phyloP scores from a whole-genome alignment of 257 asterid species.

The Petrea volubilis region DNA sequence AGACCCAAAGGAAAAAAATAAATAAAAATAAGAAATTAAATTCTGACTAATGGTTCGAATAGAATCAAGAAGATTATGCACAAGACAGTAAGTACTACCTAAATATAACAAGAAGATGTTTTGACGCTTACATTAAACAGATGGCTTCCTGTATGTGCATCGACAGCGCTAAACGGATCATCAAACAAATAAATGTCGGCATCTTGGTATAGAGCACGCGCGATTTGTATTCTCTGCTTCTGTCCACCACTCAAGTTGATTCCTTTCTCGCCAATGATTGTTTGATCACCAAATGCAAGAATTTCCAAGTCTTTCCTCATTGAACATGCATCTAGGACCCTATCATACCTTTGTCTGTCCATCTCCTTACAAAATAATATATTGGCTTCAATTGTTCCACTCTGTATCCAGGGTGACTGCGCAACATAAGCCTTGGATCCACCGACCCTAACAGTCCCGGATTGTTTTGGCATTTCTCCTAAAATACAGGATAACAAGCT shows the following conservation, averaged over 20 bases:
- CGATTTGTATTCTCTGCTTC: conserved; percentile 34
- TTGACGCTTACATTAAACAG: conserved; percentile 5
- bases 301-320: not conserved
- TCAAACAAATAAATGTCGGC: conserved; percentile 34
- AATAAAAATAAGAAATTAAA: no score
- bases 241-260: conserved; percentile 37
- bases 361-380: not conserved
- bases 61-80: not conserved
- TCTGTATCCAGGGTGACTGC: not conserved
- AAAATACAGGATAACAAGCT: not conserved
- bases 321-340: not conserved
- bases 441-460: not conserved
- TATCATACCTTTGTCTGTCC: not conserved
- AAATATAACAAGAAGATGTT: no score
- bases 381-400: not conserved
- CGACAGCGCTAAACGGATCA: conserved; percentile 37
- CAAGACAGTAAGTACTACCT: not conserved
- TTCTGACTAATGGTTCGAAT: not conserved
- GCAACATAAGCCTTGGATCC: not conserved
- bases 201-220: conserved; percentile 33
- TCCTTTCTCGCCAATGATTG: conserved; percentile 29
- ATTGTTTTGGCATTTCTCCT: not conserved
- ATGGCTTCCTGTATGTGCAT: conserved; percentile 32
- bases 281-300: not conserved
- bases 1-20: not conserved